Evolutionary conservation across 148 eudicot genomes (phyloP), one percentile per base, ranked within the genome.

Genomic region (Vaccinium macrocarpon): DNA sequence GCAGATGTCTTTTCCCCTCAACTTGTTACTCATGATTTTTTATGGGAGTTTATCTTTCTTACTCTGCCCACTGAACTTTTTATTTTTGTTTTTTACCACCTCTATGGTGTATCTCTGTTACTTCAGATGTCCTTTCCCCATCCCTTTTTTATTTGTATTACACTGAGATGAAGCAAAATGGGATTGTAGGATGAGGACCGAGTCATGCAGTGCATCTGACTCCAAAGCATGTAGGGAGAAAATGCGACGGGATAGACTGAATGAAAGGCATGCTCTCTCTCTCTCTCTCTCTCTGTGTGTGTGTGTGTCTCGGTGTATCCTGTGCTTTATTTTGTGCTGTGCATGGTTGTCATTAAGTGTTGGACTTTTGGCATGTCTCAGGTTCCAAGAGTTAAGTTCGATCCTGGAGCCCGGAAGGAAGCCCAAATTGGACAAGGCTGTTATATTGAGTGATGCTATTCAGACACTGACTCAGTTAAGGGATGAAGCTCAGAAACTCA

Each of bases 141-240:
- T 18, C 50, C 49, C n/a, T 27, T 80, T 55, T 55, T 74, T 16
- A 15, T 72, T 48, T 72, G 50, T 46, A 18, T 23, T 59, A 3
- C 14, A 12, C 35, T 49, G 14, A 42, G 48, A 72, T 82, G 78
- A 18, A 74, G 8, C 35, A 4, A 42, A 73, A 56, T 82, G 50
- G 32, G 79, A 27, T 64, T 77, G 73, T 9, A 93, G 96, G 89
- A 87, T 52, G 11, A 84, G 91, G 55, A 78, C 89, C 51, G 90
- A 84, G 51, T 76, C 90, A 59, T 87, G 88, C 35, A 72, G 86
- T 83, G 84, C 56, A 82, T 76, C 83, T 21, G 79, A 80, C 42
- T 80, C 86, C 51, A 84, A 90, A 87, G 95, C 93, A 25, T 89
- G 90, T 57, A 92, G 89, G 88, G 95, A 92, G 88, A 92, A 92